Conservation (phyloP, 345 rosid genomes). For the Populus tremula region DNA sequence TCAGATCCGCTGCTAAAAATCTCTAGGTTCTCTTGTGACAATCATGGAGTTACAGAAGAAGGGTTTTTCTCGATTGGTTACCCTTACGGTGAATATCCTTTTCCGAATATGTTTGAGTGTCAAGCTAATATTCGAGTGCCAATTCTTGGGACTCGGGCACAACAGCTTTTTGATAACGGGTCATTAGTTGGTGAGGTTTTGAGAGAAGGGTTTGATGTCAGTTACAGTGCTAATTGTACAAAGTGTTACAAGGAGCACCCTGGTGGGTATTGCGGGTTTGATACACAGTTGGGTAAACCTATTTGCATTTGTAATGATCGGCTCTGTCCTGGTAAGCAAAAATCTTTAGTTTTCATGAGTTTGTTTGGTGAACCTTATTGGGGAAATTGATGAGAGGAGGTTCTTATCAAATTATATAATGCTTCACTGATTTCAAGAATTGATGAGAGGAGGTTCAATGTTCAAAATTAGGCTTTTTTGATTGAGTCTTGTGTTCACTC, state of each 20-base stretch:
- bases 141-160: not conserved
- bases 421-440: not conserved
- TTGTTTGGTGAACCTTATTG: not conserved
- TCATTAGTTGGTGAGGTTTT: constrained; percentile 29
- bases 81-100: constrained; percentile 9
- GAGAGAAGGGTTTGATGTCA: constrained; percentile 35
- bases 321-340: constrained; percentile 25
- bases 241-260: constrained; percentile 3
- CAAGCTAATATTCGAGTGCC: constrained; percentile 16
- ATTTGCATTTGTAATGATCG: constrained; percentile 34
- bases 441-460: not conserved
- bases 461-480: not conserved
- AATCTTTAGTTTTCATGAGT: not conserved
- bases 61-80: constrained; percentile 28
- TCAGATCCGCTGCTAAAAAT: not conserved
- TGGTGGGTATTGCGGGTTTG: constrained; percentile 40
- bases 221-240: constrained; percentile 19
- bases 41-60: not conserved
- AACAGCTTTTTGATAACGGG: constrained; percentile 1
- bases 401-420: not conserved
- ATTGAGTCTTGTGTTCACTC: not conserved
- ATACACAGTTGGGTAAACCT: constrained; percentile 17
- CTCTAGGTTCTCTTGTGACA: constrained; percentile 16
- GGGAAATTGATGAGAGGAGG: not conserved
- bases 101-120: constrained; percentile 11